A percentile compares a stretch with the other conserved stretches of the same genome.
These are phyloP conservation scores for Spathaspora arborariae DNA, from an alignment of 805 yeast genomes.

Conservation along the genomic window DNA sequence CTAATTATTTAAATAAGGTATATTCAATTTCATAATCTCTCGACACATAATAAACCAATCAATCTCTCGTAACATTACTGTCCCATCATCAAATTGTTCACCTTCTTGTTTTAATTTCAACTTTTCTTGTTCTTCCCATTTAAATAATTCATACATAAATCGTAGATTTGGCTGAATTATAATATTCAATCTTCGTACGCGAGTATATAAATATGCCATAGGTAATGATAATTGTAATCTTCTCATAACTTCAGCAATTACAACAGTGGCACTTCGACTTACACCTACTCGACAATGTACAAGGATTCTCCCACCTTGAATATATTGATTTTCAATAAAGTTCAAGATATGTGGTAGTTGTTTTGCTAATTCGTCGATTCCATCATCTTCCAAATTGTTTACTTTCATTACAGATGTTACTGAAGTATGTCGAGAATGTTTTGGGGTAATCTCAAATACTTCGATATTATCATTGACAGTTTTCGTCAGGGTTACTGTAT, in stretches of 20 bases:
- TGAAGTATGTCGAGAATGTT: conserved; percentile 9
- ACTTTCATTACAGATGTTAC: conserved; percentile 57
- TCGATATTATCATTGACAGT: conserved; percentile 31
- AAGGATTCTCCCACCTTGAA: conserved; percentile 33
- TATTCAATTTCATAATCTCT: conserved; percentile 74
- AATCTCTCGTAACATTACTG: conserved; percentile 49
- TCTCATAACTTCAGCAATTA: conserved; percentile 92
- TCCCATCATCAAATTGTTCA: conserved; percentile 7
- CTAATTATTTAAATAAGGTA: conserved; percentile 48
- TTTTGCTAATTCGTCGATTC: conserved; percentile 69
- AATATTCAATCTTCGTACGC: conserved; percentile 85
- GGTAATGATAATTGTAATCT: conserved; percentile 64
- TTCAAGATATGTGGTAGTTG: conserved; percentile 61
- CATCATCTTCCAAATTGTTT: conserved; percentile 82
- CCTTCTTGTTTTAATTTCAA: conserved; percentile 7
- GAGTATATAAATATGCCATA: conserved; percentile 80
- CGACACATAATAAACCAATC: conserved; percentile 89
- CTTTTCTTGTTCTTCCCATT: conserved; percentile 35
- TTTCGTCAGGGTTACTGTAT: conserved; percentile 20
- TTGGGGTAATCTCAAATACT: conserved; percentile 22
- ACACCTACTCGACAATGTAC: conserved; percentile 97
- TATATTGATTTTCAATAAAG: conserved; percentile 49
- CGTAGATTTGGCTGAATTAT: conserved; percentile 92
- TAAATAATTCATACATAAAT: conserved; percentile 85
- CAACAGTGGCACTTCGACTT: conserved; percentile 90